phyloP scores from a whole-genome alignment of 2,329 filamentous ascomycete genomes.

The Lachnum nothofagi region DNA sequence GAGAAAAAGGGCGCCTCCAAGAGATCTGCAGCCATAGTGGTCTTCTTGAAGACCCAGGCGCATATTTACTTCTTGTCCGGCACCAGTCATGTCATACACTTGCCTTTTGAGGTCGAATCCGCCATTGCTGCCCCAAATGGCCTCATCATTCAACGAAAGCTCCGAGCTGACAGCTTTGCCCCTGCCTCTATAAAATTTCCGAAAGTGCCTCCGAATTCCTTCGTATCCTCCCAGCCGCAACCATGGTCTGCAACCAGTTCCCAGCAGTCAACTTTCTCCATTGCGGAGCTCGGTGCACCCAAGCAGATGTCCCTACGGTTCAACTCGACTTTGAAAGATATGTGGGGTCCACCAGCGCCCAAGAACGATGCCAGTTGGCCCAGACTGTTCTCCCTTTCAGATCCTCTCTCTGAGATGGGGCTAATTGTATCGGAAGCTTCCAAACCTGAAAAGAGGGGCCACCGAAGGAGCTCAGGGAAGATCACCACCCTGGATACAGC shows the following conservation, averaged over 20 bases:
- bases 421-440: conserved; percentile 64
- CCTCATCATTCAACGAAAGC: conserved; percentile 78
- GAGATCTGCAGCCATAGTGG: conserved; percentile 67
- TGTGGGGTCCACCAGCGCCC: conserved; percentile 52
- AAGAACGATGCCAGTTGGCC: conserved; percentile 59
- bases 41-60: conserved; percentile 86
- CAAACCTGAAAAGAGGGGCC: conserved; percentile 31
- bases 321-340: conserved; percentile 50
- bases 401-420: conserved; percentile 80
- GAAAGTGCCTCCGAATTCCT: conserved; percentile 74
- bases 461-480: conserved; percentile 40
- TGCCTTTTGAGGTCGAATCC: conserved; percentile 89
- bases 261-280: conserved; percentile 50
- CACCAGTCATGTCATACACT: conserved; percentile 80
- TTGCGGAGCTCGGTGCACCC: conserved; percentile 51
- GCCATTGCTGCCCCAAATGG: conserved; percentile 79
- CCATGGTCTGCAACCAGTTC: conserved; percentile 46
- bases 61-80: conserved; percentile 90
- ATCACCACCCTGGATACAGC: conserved; percentile 61
- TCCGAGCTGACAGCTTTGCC: conserved; percentile 46
- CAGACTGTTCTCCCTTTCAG: conserved; percentile 75
- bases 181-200: conserved; percentile 52
- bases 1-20: conserved; percentile 26
- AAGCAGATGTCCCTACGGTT: conserved; percentile 50
- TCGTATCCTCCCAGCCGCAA: conserved; percentile 64